A percentile compares a stretch with the other conserved stretches of the same genome.
Conservation (phyloP, 1,139 yeast genomes). For the Kurtzmaniella quercitrusa region DNA sequence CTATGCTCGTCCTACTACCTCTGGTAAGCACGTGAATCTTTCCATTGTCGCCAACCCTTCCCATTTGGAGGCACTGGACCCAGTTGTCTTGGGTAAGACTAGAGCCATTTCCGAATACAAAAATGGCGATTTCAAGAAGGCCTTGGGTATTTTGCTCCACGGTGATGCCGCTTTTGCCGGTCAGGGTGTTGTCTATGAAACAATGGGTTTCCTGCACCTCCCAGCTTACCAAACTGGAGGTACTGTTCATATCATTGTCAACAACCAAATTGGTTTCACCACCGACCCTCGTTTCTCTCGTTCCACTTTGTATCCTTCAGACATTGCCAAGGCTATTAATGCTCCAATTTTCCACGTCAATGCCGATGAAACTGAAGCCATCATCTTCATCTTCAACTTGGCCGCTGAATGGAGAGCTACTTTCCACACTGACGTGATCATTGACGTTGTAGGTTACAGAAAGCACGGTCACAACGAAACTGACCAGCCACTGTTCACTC, state of each 20-base stretch:
- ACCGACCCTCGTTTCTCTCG: conserved; percentile 97
- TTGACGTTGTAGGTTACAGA: conserved; percentile 98
- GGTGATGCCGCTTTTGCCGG: conserved; percentile 99
- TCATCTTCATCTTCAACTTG: conserved; percentile 84
- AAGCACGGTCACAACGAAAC: conserved; percentile 99
- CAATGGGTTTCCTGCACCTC: conserved; percentile 88
- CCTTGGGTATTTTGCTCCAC: conserved; percentile 87
- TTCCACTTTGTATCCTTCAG: conserved; percentile 97
- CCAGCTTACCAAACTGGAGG: conserved; percentile 99
- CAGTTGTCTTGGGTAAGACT: conserved; percentile 96
- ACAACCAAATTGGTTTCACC: conserved; percentile 98
- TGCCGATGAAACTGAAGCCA: conserved; percentile 96
- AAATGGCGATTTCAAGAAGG: conserved; percentile 79
- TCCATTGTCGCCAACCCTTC: conserved; percentile 98
- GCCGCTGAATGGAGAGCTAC: conserved; percentile 99
- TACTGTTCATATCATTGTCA: conserved; percentile 90
- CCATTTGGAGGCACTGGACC: conserved; percentile 98
- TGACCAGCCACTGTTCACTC: conserved; percentile 98
- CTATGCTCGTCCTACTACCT: conserved; percentile 97
- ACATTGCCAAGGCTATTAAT: conserved; percentile 91
- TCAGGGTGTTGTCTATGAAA: conserved; percentile 98
- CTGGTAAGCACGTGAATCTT: conserved; percentile 93
- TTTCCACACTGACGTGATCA: conserved; percentile 92
- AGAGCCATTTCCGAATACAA: conserved; percentile 94
- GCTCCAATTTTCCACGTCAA: conserved; percentile 99